phyloP scores from a whole-genome alignment of 2,329 filamentous ascomycete species.

The Nemania bipapillata region DNA sequence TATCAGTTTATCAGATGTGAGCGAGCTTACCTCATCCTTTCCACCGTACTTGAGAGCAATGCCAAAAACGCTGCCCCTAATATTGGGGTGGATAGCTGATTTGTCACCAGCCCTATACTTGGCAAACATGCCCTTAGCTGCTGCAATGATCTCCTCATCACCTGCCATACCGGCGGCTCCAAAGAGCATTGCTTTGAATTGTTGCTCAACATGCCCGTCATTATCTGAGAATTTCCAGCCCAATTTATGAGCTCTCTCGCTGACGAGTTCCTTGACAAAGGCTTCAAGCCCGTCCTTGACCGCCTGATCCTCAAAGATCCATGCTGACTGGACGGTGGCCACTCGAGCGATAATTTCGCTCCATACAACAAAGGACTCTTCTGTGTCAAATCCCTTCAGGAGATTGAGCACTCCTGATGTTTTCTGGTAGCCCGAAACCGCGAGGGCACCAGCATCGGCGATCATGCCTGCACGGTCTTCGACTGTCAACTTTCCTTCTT shows the following conservation, averaged over 20 bases:
- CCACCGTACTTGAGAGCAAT: constrained; percentile 87
- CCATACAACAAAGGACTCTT: constrained; percentile 93
- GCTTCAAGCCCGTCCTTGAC: constrained; percentile 79
- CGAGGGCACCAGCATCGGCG: constrained; percentile 88
- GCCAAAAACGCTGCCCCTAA: constrained; percentile 85
- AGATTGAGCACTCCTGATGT: constrained; percentile 88
- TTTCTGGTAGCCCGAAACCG: constrained; percentile 90
- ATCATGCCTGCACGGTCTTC: constrained; percentile 96
- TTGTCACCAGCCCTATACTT: constrained; percentile 84
- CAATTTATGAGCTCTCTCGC: constrained; percentile 82
- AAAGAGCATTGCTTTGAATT: constrained; percentile 94
- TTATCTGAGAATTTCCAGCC: constrained; percentile 88
- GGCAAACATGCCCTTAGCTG: constrained; percentile 88
- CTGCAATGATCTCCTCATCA: constrained; percentile 79
- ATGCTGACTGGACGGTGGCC: constrained; percentile 80
- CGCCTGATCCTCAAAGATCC: constrained; percentile 84
- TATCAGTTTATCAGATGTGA: neutral
- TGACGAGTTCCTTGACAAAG: constrained; percentile 83
- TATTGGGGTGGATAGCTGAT: constrained; percentile 88
- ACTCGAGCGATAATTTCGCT: constrained; percentile 87
- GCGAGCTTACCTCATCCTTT: constrained; percentile 73
- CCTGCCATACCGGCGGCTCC: constrained; percentile 82
- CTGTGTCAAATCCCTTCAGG: constrained; percentile 84
- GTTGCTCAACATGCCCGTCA: constrained; percentile 89
- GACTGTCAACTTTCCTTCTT: constrained; percentile 79